These are phyloP conservation scores for Ashbya aceris DNA, from an alignment of 1,139 yeast species.

Conservation along the genomic window DNA sequence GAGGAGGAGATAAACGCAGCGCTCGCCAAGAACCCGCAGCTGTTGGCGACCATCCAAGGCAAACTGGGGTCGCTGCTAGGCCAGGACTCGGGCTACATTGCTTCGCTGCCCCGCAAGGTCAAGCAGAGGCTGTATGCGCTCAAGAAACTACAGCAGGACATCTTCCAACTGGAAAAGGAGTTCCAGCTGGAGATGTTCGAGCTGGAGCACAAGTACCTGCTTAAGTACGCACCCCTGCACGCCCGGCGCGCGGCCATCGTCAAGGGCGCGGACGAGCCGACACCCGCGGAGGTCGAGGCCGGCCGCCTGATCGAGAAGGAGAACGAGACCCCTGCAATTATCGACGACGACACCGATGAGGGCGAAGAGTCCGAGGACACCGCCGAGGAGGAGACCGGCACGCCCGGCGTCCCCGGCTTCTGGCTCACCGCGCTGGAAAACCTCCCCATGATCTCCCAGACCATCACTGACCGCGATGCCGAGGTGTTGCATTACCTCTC, in stretches of 20 bases:
- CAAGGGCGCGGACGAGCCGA: slow-evolving; percentile 67
- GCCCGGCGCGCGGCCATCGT: slow-evolving; percentile 65
- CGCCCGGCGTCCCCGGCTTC: slow-evolving; percentile 80
- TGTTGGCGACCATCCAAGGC: slow-evolving; percentile 66
- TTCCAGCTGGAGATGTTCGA: slow-evolving; percentile 84
- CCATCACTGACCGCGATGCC: slow-evolving; percentile 83
- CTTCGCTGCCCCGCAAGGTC: slow-evolving; percentile 62
- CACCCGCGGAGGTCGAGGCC: slow-evolving; percentile 61
- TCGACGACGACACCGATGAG: slow-evolving; percentile 34
- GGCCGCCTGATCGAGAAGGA: slow-evolving; percentile 58
- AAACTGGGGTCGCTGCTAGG: slow-evolving; percentile 81
- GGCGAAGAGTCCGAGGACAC: slow-evolving; percentile 39
- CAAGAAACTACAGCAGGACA: slow-evolving; percentile 75
- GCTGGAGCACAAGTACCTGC: slow-evolving; percentile 73
- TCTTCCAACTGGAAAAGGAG: slow-evolving; percentile 77
- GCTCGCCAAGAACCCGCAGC: slow-evolving; percentile 22
- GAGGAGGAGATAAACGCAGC: slow-evolving; percentile 42
- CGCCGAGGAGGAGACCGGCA: slow-evolving; percentile 39
- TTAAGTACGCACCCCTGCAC: slow-evolving; percentile 69
- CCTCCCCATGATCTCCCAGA: slow-evolving; percentile 70
- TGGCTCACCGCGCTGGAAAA: slow-evolving; percentile 96
- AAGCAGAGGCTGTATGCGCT: slow-evolving; percentile 74
- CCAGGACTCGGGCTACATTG: slow-evolving; percentile 77
- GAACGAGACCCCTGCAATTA: slow-evolving; percentile 25
- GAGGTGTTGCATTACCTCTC: slow-evolving; percentile 64